A percentile compares a stretch with the other conserved stretches of the same genome.
Evolutionary conservation across 192 early-diverging fungal species (phyloP).

Genomic region (Dimargaris verticillata): DNA sequence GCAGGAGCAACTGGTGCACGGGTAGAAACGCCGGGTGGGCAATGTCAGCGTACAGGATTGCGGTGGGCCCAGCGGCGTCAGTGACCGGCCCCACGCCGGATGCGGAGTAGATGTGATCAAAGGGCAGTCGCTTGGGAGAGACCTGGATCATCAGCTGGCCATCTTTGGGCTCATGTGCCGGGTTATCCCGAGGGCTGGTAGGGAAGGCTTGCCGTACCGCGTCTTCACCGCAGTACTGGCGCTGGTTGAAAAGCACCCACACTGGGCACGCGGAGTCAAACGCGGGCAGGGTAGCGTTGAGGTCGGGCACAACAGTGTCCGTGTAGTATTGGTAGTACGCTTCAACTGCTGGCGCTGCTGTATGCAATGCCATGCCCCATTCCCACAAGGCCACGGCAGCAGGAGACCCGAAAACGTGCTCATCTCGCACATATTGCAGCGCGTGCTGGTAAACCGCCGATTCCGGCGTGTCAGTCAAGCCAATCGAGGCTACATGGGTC

Average conservation of each 20-base stretch:
- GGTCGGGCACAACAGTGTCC: slow-evolving; percentile 40
- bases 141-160: slow-evolving; percentile 17
- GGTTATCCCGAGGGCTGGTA: no score
- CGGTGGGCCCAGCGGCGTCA: slow-evolving; percentile 15
- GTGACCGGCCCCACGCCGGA: background rate
- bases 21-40: slow-evolving; percentile 33
- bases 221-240: slow-evolving; percentile 49
- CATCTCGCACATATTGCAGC: slow-evolving; percentile 29
- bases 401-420: slow-evolving; percentile 19
- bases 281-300: slow-evolving; percentile 18
- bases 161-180: slow-evolving; percentile 12
- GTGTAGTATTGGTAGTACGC: slow-evolving; percentile 70
- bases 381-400: slow-evolving; percentile 42
- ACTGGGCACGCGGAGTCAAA: slow-evolving; percentile 36
- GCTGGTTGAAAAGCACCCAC: slow-evolving; percentile 50
- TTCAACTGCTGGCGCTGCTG: slow-evolving; percentile 59
- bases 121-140: slow-evolving; percentile 23
- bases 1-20: slow-evolving; percentile 36
- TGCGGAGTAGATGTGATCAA: slow-evolving; percentile 41
- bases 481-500: slow-evolving; percentile 28
- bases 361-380: slow-evolving; percentile 50
- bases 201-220: slow-evolving; percentile 50
- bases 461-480: slow-evolving; percentile 16
- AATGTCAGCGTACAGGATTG: slow-evolving; percentile 66
- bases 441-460: slow-evolving; percentile 31